A percentile compares a stretch with the other conserved stretches of the same genome.
These are phyloP conservation scores for Mycena citricolor DNA, from an alignment of 1,284 basidiomycete genomes.

Conservation along the genomic window DNA sequence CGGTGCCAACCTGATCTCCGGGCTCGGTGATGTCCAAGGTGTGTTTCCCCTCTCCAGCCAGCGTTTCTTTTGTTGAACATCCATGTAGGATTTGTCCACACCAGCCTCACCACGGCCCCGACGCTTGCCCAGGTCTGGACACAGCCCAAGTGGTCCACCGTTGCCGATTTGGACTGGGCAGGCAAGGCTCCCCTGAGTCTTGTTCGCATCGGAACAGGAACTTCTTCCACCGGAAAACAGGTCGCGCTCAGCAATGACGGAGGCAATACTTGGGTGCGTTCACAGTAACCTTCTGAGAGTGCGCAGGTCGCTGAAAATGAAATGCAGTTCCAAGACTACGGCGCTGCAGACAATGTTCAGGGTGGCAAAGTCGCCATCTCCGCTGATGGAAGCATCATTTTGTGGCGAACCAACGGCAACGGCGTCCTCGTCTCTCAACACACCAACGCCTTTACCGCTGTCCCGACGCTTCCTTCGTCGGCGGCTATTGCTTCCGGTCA, in stretches of 20 bases:
- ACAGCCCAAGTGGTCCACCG: conserved; percentile 52
- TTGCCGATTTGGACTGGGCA: conserved; percentile 57
- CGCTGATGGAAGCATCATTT: conserved; percentile 52
- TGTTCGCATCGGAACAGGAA: conserved; percentile 37
- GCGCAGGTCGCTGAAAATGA: background rate
- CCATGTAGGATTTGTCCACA: conserved; percentile 50
- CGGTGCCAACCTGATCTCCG: conserved; percentile 53
- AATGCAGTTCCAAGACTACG: conserved; percentile 45
- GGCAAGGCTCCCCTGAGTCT: conserved; percentile 29
- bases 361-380: conserved; percentile 61
- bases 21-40: conserved; percentile 58
- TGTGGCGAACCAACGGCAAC: conserved; percentile 52
- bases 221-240: conserved; percentile 43
- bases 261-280: conserved; percentile 57
- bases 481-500: conserved; percentile 58
- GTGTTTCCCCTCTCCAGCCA: background rate
- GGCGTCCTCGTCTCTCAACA: conserved; percentile 54
- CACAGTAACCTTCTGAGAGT: background rate
- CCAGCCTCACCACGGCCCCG: conserved; percentile 45
- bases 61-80: background rate
- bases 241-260: conserved; percentile 55
- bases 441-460: conserved; percentile 46
- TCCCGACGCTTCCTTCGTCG: conserved; percentile 49
- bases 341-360: conserved; percentile 48
- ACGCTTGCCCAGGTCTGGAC: conserved; percentile 34